Base-by-base conservation (phyloP, 148 eudicot species). In the Persicaria maculosa region DNA sequence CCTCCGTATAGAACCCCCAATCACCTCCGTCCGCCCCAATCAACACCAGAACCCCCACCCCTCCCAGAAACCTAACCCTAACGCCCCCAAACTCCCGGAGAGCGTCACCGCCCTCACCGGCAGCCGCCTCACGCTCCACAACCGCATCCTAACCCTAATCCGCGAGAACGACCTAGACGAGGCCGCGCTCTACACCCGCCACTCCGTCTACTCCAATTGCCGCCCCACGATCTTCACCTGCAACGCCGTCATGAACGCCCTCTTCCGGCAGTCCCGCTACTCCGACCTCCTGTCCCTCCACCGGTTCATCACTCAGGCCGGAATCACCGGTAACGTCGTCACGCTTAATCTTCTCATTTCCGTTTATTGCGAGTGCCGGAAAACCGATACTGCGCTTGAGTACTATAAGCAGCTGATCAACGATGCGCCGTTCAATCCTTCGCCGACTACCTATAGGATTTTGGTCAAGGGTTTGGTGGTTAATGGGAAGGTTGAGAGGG, bases 151-250 rank as follows among this genome's bases (percentile, higher is more conserved):
- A 20, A 88, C 86, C 68, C 86, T 93, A 11, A 86, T 93, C 68
- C 91, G 95, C 9, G 83, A 84, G 55, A 93, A 93, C 59, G 98
- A 93, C 17, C 88, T 93, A 12, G 95, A 93, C 4, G 98, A 93
- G 74, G 98, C 98, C 2, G 95, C 97, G 3, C 75, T 93, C 50
- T 80, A 87, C 58, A 94, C 97, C 1, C 86, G 98, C 44, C 98
- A 91, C 73, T 94, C 98, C 5, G 81, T 94, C 62, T 94, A 94
- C 77, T 94, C 98, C 9, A 91, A 94, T 47, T 91, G 95, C 54
- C 86, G 92, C 5, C 98, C 98, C 12, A 91, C 96, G 0, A 88
- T 91, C 22, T 91, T 88, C 81, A 94, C 98, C 31, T 91, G 97
- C 78, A 94, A 91, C 64, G 85, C 93, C 9, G 98, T 94, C 11